Evolutionary conservation across 371 early-diverging fungal species (phyloP).

Genomic region (Syncephalastrum monosporum): DNA sequence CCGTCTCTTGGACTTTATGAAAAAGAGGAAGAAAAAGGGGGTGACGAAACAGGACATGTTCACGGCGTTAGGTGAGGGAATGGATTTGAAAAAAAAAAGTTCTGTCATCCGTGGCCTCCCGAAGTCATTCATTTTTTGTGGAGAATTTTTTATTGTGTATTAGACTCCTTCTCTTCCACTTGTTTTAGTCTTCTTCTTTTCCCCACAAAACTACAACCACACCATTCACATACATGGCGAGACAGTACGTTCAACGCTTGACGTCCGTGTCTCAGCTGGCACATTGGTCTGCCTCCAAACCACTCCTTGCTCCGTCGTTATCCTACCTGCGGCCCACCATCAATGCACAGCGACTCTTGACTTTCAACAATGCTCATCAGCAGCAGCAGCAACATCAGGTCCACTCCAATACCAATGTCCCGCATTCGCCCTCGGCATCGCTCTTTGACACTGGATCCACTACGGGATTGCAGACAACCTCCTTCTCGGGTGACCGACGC

Average conservation of each 20-base stretch:
- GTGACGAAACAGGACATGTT: too few relatives aligned
- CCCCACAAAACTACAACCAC: neutral
- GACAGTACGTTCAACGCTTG: slow-evolving; percentile 24
- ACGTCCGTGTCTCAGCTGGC: slow-evolving; percentile 19
- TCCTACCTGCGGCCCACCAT: slow-evolving; percentile 17
- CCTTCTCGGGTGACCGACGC: too few relatives aligned
- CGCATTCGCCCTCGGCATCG: too few relatives aligned
- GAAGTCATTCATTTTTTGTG: neutral
- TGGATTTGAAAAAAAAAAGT: too few relatives aligned
- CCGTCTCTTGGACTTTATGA: too few relatives aligned
- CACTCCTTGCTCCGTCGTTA: slow-evolving; percentile 14
- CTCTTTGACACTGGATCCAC: too few relatives aligned
- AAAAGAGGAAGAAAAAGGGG: too few relatives aligned
- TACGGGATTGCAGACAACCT: too few relatives aligned
- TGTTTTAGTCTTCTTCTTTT: neutral
- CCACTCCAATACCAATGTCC: too few relatives aligned
- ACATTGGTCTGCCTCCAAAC: slow-evolving; percentile 12
- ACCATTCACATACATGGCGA: slow-evolving; percentile 10
- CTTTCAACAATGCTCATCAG: slow-evolving; percentile 7
- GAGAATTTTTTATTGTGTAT: slow-evolving; percentile 2
- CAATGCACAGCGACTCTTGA: slow-evolving; percentile 17
- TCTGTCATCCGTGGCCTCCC: neutral
- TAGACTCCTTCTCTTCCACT: slow-evolving; percentile 1
- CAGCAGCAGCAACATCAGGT: slow-evolving; percentile 16
- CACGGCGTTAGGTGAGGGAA: too few relatives aligned